phyloP scores from a whole-genome alignment of 352 stramenopile genomes.

The Globisporangium paddicum region DNA sequence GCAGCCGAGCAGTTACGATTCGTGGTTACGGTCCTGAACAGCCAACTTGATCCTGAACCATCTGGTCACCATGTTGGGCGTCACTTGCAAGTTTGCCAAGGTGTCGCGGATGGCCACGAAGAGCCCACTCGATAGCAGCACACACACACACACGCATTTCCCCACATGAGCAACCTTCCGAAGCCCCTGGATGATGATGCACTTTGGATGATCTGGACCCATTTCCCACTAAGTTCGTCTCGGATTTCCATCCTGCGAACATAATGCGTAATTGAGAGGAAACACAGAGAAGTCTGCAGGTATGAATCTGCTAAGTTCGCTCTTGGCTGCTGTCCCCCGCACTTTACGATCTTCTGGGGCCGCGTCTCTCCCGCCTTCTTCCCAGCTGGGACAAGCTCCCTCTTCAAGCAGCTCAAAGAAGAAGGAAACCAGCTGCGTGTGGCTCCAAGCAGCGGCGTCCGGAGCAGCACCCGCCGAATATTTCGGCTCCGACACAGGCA shows the following conservation, averaged over 20 bases:
- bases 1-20: no score
- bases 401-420: constrained; percentile 6
- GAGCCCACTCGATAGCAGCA: no score
- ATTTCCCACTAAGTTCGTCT: constrained; percentile 3
- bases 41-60: not conserved
- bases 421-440: constrained; percentile 5
- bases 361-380: constrained; percentile 11
- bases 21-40: no score
- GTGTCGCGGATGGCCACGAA: not conserved
- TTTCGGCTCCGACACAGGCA: constrained; percentile 5
- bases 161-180: no score
- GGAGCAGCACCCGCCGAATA: constrained; percentile 3
- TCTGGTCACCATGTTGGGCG: not conserved
- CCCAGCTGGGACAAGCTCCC: constrained; percentile 5
- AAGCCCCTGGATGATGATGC: not conserved
- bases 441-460: not conserved
- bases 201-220: constrained; percentile 4
- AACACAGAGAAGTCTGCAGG: no score
- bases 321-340: not conserved
- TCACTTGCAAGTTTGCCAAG: not conserved
- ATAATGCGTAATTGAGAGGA: no score
- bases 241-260: not conserved
- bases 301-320: not conserved
- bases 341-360: constrained; percentile 11
- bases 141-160: no score